A percentile compares a stretch with the other conserved stretches of the same genome.
Evolutionary conservation across 2,329 filamentous ascomycete genomes (phyloP).

Genomic region (Colletotrichum melonis): DNA sequence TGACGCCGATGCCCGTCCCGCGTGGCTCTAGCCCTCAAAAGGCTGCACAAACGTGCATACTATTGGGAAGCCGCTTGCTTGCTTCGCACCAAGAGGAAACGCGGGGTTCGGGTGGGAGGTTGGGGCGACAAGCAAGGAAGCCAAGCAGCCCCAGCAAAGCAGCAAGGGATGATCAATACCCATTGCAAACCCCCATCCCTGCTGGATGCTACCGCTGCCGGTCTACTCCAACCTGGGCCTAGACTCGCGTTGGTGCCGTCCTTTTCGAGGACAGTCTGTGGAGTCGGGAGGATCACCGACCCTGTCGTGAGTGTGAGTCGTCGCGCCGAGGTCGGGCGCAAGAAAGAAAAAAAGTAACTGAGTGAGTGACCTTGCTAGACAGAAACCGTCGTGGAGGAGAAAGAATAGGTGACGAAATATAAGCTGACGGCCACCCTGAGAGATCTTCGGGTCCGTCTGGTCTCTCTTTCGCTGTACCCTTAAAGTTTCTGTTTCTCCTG

Average conservation of each 20-base stretch:
- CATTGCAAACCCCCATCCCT: constrained; percentile 2
- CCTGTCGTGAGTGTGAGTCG: constrained; percentile 6
- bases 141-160: neutral
- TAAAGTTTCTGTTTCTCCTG: too few species aligned
- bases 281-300: constrained; percentile 30
- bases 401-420: constrained; percentile 22
- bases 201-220: neutral
- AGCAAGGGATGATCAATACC: constrained; percentile 13
- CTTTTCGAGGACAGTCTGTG: constrained; percentile 3
- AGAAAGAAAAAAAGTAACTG: neutral
- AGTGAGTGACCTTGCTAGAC: neutral
- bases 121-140: neutral
- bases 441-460: neutral
- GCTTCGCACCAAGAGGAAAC: constrained; percentile 10
- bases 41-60: neutral
- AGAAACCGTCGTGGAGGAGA: neutral
- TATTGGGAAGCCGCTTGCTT: constrained; percentile 4
- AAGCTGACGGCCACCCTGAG: constrained; percentile 24
- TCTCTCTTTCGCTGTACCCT: neutral
- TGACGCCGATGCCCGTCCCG: neutral
- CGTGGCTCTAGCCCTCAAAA: neutral
- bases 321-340: constrained; percentile 16
- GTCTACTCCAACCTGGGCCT: constrained; percentile 1
- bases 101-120: constrained; percentile 26
- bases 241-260: constrained; percentile 13